Base-by-base conservation (phyloP, 768 basidiomycete genomes). In the Suillus americanus region DNA sequence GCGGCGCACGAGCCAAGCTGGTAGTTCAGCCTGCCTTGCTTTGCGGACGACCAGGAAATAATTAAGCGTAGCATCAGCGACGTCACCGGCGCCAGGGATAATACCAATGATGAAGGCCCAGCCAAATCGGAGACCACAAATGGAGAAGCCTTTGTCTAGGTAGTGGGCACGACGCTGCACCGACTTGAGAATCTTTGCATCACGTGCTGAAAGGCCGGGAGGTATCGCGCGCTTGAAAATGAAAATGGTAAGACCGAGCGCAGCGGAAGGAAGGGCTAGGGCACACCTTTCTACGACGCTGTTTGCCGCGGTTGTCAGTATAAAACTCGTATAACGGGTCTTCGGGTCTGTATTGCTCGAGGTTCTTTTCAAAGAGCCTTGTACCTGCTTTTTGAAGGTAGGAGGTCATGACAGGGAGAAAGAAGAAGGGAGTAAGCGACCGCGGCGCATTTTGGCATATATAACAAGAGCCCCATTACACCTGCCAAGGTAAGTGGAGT, bases 51-150 rank as follows among this genome's bases (percentile, higher is more conserved):
- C 86, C 64, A 97, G 87, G 53, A 79, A 69, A 76, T 96, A 94
- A 76, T 92, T 89, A 63, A 95, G 81, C 2, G 75, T 51, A 6
- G 83, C 82, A 69, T 89, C 86, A 1, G 86, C 81, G 37, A 86
- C 78, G 69, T 92, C 89, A 18, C 92, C 93, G 0, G 85, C 82
- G 41, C 87, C 77, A 9, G 92, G 92, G 53, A 94, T 73, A 20
- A 92, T 80, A 0, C 89, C 89, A 73, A 95, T 90, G 70, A 92
- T 74, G 77, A 94, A 91, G 1, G 92, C 86, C 89, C 90, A 95
- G 0, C 95, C 95, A 65, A 97, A 94, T 14, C 87, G 86, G 61
- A 96, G 72, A 12, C 95, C 94, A 65, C 88, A 90, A 2, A 97
- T 37, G 50, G 73, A 81, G 80, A 97, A 92, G 2, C 92, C 88